Conservation (phyloP, 768 basidiomycete species). For the Dictyophora rubrovolvata region DNA sequence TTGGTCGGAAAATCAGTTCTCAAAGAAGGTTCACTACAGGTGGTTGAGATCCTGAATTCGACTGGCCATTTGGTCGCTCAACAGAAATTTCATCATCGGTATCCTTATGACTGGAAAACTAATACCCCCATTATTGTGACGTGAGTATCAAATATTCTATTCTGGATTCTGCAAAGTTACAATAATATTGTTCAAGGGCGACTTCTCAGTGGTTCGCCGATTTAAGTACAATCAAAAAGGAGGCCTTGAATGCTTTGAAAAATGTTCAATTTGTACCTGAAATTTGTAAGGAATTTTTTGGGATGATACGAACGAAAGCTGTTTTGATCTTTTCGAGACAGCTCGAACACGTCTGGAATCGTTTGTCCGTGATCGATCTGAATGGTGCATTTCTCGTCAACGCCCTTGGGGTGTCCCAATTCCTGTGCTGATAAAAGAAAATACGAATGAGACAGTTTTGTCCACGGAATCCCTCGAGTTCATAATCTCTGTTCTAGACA, state of each 20-base stretch:
- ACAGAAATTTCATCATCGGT: conserved; percentile 71
- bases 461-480: conserved; percentile 55
- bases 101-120: conserved; percentile 97
- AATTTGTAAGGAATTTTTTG: conserved; percentile 41
- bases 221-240: conserved; percentile 70
- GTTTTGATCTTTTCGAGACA: conserved; percentile 20
- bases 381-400: conserved; percentile 99
- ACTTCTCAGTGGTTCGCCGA: conserved; percentile 99
- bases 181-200: conserved; percentile 42
- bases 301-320: background rate
- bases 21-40: conserved; percentile 53
- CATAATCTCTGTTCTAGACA: conserved; percentile 64
- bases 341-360: conserved; percentile 83
- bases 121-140: conserved; percentile 85
- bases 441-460: conserved; percentile 56
- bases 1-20: conserved; percentile 68
- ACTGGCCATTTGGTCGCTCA: conserved; percentile 49
- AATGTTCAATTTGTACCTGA: conserved; percentile 68
- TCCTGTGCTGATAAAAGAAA: conserved; percentile 66
- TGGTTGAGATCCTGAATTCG: conserved; percentile 51
- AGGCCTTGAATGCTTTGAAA: conserved; percentile 59
- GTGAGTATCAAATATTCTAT: conserved; percentile 32
- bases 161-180: background rate
- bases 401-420: conserved; percentile 98
- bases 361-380: conserved; percentile 78